These are phyloP conservation scores for Acacia acuminata DNA, from an alignment of 306 rosid genomes.

Conservation along the genomic window DNA sequence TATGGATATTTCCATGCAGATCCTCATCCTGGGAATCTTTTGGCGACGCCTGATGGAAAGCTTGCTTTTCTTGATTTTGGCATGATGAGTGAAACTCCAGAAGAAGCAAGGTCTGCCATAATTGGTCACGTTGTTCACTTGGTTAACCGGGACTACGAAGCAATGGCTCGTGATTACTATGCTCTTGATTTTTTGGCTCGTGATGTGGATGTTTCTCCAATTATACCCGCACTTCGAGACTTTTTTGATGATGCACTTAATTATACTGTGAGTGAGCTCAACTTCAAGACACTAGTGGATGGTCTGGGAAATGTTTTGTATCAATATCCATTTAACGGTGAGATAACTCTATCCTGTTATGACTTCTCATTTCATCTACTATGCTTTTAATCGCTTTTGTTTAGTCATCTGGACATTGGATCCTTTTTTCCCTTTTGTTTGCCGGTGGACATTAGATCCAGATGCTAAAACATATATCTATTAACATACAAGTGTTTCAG, in stretches of 20 bases:
- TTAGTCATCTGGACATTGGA: not conserved
- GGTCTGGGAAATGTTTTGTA: constrained; percentile 89
- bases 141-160: constrained; percentile 94
- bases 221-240: constrained; percentile 82
- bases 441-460: not conserved
- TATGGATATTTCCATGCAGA: constrained; percentile 95
- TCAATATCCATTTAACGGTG: constrained; percentile 89
- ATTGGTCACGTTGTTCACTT: constrained; percentile 96
- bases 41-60: constrained; percentile 88
- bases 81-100: constrained; percentile 98
- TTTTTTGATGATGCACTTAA: constrained; percentile 89
- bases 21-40: constrained; percentile 96
- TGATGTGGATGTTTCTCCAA: constrained; percentile 87
- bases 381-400: not conserved
- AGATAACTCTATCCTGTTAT: constrained; percentile 36
- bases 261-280: constrained; percentile 90
- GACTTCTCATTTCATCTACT: constrained; percentile 3
- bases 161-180: constrained; percentile 94
- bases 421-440: not conserved
- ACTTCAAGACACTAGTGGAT: constrained; percentile 90
- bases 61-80: constrained; percentile 97
- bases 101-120: constrained; percentile 85
- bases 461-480: not conserved
- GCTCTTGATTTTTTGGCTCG: constrained; percentile 79
- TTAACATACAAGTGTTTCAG: not conserved